phyloP scores from a whole-genome alignment of 352 stramenopile species.

The Thalassiosira hispida region DNA sequence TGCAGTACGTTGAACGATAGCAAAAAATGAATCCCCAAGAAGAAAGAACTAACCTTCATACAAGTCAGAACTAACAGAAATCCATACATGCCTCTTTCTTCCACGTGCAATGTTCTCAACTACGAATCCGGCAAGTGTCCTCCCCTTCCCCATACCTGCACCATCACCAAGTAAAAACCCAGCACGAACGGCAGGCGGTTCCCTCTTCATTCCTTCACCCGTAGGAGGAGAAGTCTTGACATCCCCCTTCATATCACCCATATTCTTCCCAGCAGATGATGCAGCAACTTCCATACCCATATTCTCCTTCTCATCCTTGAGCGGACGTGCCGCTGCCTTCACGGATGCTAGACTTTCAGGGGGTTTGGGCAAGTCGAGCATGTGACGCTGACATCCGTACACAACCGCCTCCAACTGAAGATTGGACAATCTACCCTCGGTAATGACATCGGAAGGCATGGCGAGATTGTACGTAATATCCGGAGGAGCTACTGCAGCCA shows the following conservation, averaged over 20 bases:
- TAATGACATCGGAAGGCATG: constrained; percentile 57
- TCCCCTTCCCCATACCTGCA: constrained; percentile 78
- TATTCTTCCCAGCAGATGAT: too few species aligned
- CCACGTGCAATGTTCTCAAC: constrained; percentile 81
- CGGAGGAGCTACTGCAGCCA: constrained; percentile 44
- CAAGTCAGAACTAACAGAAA: constrained; percentile 74
- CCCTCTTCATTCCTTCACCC: neutral
- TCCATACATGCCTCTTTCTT: constrained; percentile 82
- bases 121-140: constrained; percentile 84
- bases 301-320: constrained; percentile 15
- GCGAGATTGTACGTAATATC: constrained; percentile 49
- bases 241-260: neutral
- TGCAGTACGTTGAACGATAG: too few species aligned
- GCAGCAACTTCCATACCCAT: neutral
- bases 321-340: neutral
- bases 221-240: neutral
- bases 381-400: constrained; percentile 81
- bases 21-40: too few species aligned
- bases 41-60: constrained; percentile 60
- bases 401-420: constrained; percentile 83
- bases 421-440: constrained; percentile 65
- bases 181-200: constrained; percentile 7
- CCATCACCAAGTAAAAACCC: constrained; percentile 86
- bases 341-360: neutral
- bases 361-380: constrained; percentile 18